Evolutionary conservation across 305 asterid genomes (phyloP), one percentile per base, ranked within the genome.

Genomic region (Ilex paraguariensis): DNA sequence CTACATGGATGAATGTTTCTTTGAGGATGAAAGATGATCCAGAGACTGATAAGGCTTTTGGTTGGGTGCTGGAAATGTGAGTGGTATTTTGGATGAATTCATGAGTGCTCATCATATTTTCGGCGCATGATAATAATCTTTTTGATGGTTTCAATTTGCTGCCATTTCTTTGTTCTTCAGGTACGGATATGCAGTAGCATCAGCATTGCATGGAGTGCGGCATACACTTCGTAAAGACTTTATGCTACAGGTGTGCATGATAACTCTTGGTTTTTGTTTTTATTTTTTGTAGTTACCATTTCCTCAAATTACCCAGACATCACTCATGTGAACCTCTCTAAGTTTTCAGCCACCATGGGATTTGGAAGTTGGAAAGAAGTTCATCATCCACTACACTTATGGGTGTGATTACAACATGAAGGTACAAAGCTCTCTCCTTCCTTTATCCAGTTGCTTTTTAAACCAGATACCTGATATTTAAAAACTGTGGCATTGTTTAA

Each of bases 51-150:
- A 86, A 86, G 70, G 92, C 84, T 57, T 90, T 93, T 69, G 99
- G 99, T 61, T 93, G 99, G 99, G 99, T 93, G 78, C 81, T 90
- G 66, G 99, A 93, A 82, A 93, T 93, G 99, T 88, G 75, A 63
- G 95, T 73, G 62, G 48, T 54, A 4, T 69, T 52, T 17, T 52
- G 11, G 10, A 17, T 14, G 56, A 52, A 9, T n/a, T 17, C n/a
- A 52, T 16, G 21, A 3, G 5, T n/a, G 14, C 11, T 36, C 6
- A 36, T 36, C 1, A 36, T 36, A 4, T 36, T 36, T 4, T 36
- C 42, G 3, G 42, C 1, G 42, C 7, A 36, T 36, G 42, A 8
- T 36, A 8, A 36, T 4, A 8, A 36, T 4, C 9, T 36, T 36
- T 36, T 0, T 36, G 42, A 36, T 36, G 42, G 6, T 55, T 56